Conservation (phyloP, 169 alveolate species). For the Plasmodium gallinaceum region DNA sequence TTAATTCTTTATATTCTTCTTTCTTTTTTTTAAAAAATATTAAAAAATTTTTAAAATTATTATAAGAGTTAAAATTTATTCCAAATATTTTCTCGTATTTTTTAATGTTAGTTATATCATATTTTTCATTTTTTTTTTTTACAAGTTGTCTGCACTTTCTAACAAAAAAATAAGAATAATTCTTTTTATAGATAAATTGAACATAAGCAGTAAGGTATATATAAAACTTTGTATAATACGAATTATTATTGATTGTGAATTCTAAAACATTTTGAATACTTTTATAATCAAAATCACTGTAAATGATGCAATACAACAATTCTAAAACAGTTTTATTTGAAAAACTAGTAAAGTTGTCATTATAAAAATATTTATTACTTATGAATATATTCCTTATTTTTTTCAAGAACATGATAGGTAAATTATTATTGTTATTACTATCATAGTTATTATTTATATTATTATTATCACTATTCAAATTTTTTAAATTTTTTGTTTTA, state of each 20-base stretch:
- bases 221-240: constrained; percentile 38
- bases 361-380: constrained; percentile 18
- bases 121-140: background rate
- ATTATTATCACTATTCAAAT: background rate
- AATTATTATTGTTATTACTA: background rate
- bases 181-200: constrained; percentile 16
- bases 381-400: constrained; percentile 21
- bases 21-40: constrained; percentile 11
- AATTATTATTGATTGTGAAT: constrained; percentile 8
- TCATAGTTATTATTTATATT: background rate
- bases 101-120: background rate
- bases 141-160: constrained; percentile 12
- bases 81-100: constrained; percentile 13
- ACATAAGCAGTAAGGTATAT: constrained; percentile 55
- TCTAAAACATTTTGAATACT: constrained; percentile 18
- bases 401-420: constrained; percentile 6
- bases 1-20: constrained; percentile 34
- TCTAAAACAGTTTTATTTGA: constrained; percentile 21
- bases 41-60: constrained; percentile 19
- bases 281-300: constrained; percentile 37
- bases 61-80: constrained; percentile 18
- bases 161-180: constrained; percentile 23
- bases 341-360: constrained; percentile 1
- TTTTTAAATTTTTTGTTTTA: background rate
- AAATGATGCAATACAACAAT: constrained; percentile 26